These are phyloP conservation scores for Cladobotryum mycophilum DNA, from an alignment of 2,329 filamentous ascomycete genomes.

Conservation along the genomic window DNA sequence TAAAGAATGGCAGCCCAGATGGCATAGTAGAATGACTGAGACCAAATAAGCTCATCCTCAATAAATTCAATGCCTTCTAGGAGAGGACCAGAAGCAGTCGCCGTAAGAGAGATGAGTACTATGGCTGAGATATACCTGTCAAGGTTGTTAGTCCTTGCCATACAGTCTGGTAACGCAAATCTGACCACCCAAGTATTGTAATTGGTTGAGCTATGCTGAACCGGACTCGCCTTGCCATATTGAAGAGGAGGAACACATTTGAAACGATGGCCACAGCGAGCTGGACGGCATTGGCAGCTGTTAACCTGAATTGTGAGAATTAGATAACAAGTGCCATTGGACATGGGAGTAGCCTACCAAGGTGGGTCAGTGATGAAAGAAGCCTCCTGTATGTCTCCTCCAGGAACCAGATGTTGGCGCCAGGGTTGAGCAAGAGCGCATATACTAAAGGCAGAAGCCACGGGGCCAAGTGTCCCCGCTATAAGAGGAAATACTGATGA, in stretches of 20 bases:
- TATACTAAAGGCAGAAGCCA: conserved; percentile 83
- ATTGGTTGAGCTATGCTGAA: conserved; percentile 80
- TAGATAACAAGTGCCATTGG: neutral
- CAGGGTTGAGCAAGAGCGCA: conserved; percentile 75
- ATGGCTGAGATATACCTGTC: conserved; percentile 53
- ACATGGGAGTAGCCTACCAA: conserved; percentile 46
- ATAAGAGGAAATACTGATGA: conserved; percentile 66
- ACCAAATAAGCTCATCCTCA: conserved; percentile 51
- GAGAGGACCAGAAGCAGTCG: conserved; percentile 58
- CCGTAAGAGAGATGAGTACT: conserved; percentile 59
- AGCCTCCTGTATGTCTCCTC: conserved; percentile 42
- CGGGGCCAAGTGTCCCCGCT: conserved; percentile 75
- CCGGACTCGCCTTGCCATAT: conserved; percentile 74
- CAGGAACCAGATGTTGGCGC: conserved; percentile 53
- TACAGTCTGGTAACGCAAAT: neutral
- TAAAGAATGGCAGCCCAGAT: conserved; percentile 75
- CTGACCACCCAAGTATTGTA: conserved; percentile 72
- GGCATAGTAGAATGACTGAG: conserved; percentile 82
- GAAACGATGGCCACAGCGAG: conserved; percentile 68
- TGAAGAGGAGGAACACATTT: conserved; percentile 76
- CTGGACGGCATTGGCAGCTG: conserved; percentile 70
- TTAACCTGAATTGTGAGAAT: conserved; percentile 44
- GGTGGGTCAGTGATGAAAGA: conserved; percentile 57
- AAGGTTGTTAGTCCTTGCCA: neutral
- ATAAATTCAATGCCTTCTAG: conserved; percentile 25